Base-by-base conservation (phyloP, 2,329 filamentous ascomycete species). In the Aspergillus sp. region DNA sequence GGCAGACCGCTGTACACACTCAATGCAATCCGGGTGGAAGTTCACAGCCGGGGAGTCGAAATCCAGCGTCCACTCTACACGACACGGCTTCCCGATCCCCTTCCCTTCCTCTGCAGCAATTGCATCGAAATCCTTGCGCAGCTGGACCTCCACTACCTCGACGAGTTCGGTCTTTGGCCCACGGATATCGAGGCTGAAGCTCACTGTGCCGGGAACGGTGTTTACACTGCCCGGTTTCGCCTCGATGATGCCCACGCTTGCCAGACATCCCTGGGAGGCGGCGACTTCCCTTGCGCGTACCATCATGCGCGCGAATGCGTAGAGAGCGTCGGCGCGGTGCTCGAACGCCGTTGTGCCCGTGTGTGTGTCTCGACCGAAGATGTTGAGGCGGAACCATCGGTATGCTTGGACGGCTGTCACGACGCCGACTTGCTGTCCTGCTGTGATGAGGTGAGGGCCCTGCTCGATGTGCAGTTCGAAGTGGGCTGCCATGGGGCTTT, bases 401-500 rank as follows among this genome's bases (percentile, higher is more conserved):
- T 90, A 91, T 5, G 87, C 87, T 69, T 92, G 89, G 1, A 89
- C 89, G 2, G 88, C 89, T 32, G 83, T 82, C 4, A 93, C 89
- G 6, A 90, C 81, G 20, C 88, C 87, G 51, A 93, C 81, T 53
- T 86, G 85, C 62, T 86, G 81, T 24, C 80, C 75, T 26, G 82
- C 79, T 15, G 80, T 80, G 66, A 93, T 86, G 1, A 96, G 80
- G 34, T 91, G 84, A 0, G 90, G 89, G 0, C 90, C 90, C 70
- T 96, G 91, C 70, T 96, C 91, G 53, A 93, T 93, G 68, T 95
- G 90, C 9, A 95, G 80, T 71, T 93, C 90, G 66, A 93, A 93
- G 71, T 93, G 89, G 0, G 89, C 89, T 0, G 84, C 88, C 74
- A 92, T 85, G 0, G 88, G 88, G 15, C 81, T 84, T 32, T 80